Evolutionary conservation across 805 yeast genomes (phyloP).

Genomic region (Myxozyma vanderwaltii): DNA sequence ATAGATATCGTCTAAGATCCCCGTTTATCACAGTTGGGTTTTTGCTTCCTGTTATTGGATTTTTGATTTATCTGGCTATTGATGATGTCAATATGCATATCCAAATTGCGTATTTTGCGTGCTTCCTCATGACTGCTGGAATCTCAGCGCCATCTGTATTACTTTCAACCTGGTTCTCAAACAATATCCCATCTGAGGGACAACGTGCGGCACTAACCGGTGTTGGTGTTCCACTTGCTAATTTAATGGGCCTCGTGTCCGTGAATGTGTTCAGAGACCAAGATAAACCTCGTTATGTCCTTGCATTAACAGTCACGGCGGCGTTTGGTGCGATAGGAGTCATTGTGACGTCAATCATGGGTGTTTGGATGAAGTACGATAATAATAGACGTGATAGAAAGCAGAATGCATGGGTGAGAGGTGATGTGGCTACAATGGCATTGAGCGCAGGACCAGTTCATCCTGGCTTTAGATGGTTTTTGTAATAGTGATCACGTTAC

Average conservation of each 20-base stretch:
- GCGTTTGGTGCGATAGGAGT: conserved; percentile 52
- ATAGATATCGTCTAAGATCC: conserved; percentile 47
- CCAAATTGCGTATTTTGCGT: conserved; percentile 50
- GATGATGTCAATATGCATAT: conserved; percentile 48
- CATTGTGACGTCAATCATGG: conserved; percentile 39
- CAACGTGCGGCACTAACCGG: conserved; percentile 53
- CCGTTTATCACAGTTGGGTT: conserved; percentile 47
- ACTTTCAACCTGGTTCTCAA: conserved; percentile 55
- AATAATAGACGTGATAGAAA: conserved; percentile 47
- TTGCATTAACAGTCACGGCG: conserved; percentile 54
- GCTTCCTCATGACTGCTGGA: conserved; percentile 54
- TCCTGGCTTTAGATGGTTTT: conserved; percentile 53
- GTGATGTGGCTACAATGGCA: conserved; percentile 49
- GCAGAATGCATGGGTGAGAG: conserved; percentile 48
- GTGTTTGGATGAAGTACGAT: conserved; percentile 48
- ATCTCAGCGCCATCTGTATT: conserved; percentile 53
- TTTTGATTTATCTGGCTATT: conserved; percentile 51
- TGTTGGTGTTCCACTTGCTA: conserved; percentile 57
- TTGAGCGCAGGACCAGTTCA: conserved; percentile 51
- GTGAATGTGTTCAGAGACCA: conserved; percentile 54
- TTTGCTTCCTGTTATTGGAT: conserved; percentile 49
- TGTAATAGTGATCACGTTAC: conserved; percentile 31
- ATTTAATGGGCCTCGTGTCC: conserved; percentile 59
- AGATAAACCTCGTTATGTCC: conserved; percentile 56
- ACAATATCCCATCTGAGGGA: conserved; percentile 52